Evolutionary conservation across 768 basidiomycete genomes (phyloP).

Genomic region (Mycena filopes): DNA sequence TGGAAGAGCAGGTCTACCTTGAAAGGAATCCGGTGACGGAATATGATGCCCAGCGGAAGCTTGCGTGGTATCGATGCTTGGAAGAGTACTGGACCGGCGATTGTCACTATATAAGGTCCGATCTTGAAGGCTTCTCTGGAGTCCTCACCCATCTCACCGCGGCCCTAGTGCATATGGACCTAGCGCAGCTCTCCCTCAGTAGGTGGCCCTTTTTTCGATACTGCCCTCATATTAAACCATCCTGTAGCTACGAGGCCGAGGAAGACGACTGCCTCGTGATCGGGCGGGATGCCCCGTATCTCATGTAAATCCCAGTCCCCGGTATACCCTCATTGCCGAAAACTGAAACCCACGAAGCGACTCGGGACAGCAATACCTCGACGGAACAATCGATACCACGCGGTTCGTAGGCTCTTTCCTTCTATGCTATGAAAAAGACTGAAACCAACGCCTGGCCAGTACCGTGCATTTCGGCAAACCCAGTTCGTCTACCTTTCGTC

Average conservation of each 20-base stretch:
- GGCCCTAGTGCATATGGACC: constrained; percentile 31
- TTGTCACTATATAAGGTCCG: constrained; percentile 77
- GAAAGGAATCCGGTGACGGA: constrained; percentile 32
- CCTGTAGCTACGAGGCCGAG: constrained; percentile 77
- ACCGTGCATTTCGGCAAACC: constrained; percentile 75
- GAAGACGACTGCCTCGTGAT: constrained; percentile 62
- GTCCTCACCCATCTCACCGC: constrained; percentile 24
- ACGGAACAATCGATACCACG: constrained; percentile 82
- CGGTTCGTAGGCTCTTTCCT: too few species aligned
- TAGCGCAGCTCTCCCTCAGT: constrained; percentile 39
- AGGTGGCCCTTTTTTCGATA: background rate
- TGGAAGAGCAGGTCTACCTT: constrained; percentile 33
- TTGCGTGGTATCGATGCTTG: constrained; percentile 69
- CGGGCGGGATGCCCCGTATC: constrained; percentile 57
- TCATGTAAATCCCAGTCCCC: constrained; percentile 3
- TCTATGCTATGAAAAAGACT: too few species aligned
- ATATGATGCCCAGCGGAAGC: constrained; percentile 64
- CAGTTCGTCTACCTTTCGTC: constrained; percentile 25
- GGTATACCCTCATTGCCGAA: background rate
- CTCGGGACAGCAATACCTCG: constrained; percentile 77
- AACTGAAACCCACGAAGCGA: constrained; percentile 52
- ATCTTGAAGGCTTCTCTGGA: too few species aligned
- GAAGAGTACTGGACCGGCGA: constrained; percentile 72
- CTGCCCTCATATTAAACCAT: constrained; percentile 47
- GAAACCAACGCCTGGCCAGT: too few species aligned